Percentiles rank a stretch among this genome's conserved stretches.
Evolutionary conservation across 192 early-diverging fungal species (phyloP).

Genomic region (Linnemannia hyalina): DNA sequence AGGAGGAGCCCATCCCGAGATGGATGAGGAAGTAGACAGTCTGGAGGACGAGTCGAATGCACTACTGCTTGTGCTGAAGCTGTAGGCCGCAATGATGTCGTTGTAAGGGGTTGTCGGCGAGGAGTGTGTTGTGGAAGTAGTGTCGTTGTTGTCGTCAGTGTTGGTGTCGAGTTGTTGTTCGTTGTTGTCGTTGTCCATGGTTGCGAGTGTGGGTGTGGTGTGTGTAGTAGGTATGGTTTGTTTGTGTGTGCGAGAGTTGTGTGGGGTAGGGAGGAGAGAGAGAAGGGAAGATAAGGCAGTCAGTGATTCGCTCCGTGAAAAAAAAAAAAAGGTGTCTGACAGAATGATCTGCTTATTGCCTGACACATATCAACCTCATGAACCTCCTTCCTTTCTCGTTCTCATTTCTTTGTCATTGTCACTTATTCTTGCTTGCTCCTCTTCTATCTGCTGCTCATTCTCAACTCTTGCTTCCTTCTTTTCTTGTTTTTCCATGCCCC

Average conservation of each 20-base stretch:
- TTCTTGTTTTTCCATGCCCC: neutral
- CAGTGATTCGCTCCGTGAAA: neutral
- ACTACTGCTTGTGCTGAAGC: constrained; percentile 16
- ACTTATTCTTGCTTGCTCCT: neutral
- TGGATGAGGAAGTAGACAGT: constrained; percentile 37
- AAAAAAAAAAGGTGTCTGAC: too few relatives aligned
- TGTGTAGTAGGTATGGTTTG: neutral
- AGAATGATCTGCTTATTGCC: too few relatives aligned
- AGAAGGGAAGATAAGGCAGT: neutral
- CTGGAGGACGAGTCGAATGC: constrained; percentile 35
- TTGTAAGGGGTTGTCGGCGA: neutral
- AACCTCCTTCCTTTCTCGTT: neutral
- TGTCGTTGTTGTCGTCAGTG: neutral
- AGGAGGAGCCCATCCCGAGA: constrained; percentile 40
- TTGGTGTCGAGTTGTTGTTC: neutral
- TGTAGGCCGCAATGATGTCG: constrained; percentile 2
- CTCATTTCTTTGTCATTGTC: neutral
- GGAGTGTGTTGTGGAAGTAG: neutral
- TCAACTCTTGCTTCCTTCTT: neutral
- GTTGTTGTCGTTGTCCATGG: constrained; percentile 12
- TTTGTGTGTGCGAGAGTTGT: neutral
- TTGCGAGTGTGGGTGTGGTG: neutral
- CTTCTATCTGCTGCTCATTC: constrained; percentile 9
- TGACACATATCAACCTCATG: neutral
- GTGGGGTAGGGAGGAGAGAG: neutral